These are phyloP conservation scores for Russula sp. DNA, from an alignment of 768 basidiomycete genomes.

Conservation along the genomic window DNA sequence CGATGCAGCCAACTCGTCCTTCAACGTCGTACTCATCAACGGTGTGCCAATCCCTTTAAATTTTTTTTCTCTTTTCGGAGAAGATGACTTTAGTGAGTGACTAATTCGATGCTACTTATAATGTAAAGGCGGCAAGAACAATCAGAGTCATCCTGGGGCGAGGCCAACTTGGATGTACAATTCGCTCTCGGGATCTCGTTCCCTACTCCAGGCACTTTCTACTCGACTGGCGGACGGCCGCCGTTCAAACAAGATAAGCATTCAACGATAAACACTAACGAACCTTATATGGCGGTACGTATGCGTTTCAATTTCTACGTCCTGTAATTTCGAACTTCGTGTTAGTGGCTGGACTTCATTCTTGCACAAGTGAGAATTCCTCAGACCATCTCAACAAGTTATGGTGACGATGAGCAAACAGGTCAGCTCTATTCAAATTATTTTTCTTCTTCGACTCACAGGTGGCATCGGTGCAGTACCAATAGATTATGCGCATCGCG, in stretches of 20 bases:
- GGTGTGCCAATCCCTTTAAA: constrained; percentile 38
- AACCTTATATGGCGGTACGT: constrained; percentile 48
- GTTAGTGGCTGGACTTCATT: constrained; percentile 64
- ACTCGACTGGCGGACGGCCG: constrained; percentile 59
- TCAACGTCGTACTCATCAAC: constrained; percentile 53
- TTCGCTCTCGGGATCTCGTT: constrained; percentile 63
- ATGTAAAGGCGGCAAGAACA: constrained; percentile 51
- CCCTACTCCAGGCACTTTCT: constrained; percentile 59
- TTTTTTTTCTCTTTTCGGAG: not conserved
- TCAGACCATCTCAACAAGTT: constrained; percentile 66
- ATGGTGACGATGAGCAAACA: constrained; percentile 70
- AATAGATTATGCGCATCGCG: constrained; percentile 52
- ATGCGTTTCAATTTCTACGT: not conserved
- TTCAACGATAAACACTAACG: constrained; percentile 46
- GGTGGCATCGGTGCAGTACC: constrained; percentile 46
- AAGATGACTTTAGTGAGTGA: not conserved
- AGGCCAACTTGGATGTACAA: constrained; percentile 68
- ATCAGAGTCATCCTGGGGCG: constrained; percentile 59
- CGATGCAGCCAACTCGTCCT: constrained; percentile 43
- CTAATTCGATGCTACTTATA: not conserved
- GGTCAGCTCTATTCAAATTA: constrained; percentile 44
- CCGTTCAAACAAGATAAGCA: constrained; percentile 51
- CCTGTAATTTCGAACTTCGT: not conserved
- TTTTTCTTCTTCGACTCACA: constrained; percentile 35
- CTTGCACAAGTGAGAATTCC: constrained; percentile 47